Evolutionary conservation across 106 monocot species (phyloP), one percentile per base, ranked within the genome.

Genomic region (Acanthochlamys bracteata): DNA sequence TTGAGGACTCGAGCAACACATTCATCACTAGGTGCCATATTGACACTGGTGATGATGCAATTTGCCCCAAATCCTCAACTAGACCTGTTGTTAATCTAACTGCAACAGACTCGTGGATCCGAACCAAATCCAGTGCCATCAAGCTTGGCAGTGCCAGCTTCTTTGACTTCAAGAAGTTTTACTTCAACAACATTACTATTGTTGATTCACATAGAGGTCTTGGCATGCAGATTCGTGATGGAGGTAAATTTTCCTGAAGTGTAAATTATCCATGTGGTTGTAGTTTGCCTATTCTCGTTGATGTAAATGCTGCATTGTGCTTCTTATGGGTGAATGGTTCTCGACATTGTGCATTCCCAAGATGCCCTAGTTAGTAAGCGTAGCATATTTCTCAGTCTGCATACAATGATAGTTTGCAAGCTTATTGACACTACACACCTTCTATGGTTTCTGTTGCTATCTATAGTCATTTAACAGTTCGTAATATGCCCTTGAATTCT

Each of bases 1-100:
- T 98, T 23, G 82, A 85, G 65, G 96, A 92, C 75, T 98, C 96
- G 3, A 98, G 91, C 82, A 91, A 98, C 60, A 98, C 96, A 10
- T 47, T 79, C 62, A 88, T 98, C 68, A 75, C 80, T 13, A 62
- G 85, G 27, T 85, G 82, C 73, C 91, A 81, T 42, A 98, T 98
- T 20, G 96, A 98, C 66, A 98, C 96, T 0, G 96, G 91, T 14
- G 91, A 98, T 61, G 96, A 98, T 66, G 96, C 91, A 7, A 88
- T 98, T 33, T 98, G 96, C 56, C 96, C 96, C 2, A 98, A 98
- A 41, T 81, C 96, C 1, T 81, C 83, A 10, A 79, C 84, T 11
- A 85, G 96, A 6, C 85, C 96, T 21, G 80, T 98, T 7, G 21
- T 74, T 42, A 98, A 98, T 66, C 61, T 98, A 57, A 81, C 80